Conservation (phyloP, 2,329 filamentous ascomycete species). For the Nothophoma quercina region DNA sequence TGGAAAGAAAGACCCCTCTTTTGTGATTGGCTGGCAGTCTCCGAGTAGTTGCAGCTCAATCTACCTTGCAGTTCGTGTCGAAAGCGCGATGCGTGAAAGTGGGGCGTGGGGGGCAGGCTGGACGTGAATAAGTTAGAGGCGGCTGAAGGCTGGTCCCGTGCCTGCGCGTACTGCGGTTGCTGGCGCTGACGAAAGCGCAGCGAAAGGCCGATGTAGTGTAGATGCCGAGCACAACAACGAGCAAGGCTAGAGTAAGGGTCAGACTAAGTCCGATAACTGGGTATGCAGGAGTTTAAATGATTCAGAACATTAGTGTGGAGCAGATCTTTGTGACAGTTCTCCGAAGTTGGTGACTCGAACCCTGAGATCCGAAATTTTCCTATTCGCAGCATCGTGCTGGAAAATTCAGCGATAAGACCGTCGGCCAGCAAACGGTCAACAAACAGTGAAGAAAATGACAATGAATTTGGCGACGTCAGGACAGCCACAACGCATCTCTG, state of each 20-base stretch:
- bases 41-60: conserved; percentile 28
- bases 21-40: conserved; percentile 38
- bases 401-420: conserved; percentile 24
- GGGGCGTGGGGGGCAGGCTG: conserved; percentile 38
- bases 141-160: conserved; percentile 27
- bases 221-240: conserved; percentile 8
- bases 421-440: conserved; percentile 20
- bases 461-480: conserved; percentile 15
- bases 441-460: conserved; percentile 22
- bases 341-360: conserved; percentile 38
- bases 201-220: conserved; percentile 10
- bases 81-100: conserved; percentile 33
- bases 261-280: conserved; percentile 18
- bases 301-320: conserved; percentile 34
- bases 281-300: conserved; percentile 33
- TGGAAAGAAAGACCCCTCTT: conserved; percentile 31
- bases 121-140: conserved; percentile 27
- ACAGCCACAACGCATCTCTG: conserved; percentile 17
- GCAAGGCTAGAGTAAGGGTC: conserved; percentile 10
- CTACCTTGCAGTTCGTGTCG: conserved; percentile 33
- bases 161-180: conserved; percentile 38
- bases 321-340: conserved; percentile 25
- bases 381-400: conserved; percentile 22
- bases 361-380: conserved; percentile 11
- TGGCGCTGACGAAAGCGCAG: conserved; percentile 25